These are phyloP conservation scores for Talinum fruticosum DNA, from an alignment of 148 eudicot genomes.

Conservation along the genomic window DNA sequence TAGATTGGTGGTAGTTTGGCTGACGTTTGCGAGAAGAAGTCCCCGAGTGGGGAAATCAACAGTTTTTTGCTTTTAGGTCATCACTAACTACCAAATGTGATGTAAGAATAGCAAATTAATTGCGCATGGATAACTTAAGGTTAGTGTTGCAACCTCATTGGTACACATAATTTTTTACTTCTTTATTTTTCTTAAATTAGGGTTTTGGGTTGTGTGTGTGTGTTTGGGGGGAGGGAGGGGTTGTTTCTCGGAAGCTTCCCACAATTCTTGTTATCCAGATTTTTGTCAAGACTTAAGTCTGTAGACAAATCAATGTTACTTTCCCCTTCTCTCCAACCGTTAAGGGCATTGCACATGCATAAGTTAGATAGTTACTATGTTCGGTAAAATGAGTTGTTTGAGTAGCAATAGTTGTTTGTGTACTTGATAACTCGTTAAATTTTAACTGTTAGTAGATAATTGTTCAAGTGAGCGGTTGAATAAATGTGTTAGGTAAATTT, in stretches of 20 bases:
- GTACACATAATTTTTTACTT: constrained; percentile 7
- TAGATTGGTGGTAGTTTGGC: too few relatives aligned
- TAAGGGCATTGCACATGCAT: neutral
- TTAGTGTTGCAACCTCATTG: constrained; percentile 5
- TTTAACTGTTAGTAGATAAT: too few relatives aligned
- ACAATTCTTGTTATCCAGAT: neutral
- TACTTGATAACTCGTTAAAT: too few relatives aligned
- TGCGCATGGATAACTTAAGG: neutral
- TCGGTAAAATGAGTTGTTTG: too few relatives aligned
- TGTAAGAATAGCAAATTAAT: neutral
- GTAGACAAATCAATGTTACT: neutral
- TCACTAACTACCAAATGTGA: neutral
- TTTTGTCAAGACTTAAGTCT: neutral
- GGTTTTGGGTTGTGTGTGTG: too few relatives aligned
- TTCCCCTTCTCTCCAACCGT: neutral
- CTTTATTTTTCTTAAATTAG: neutral
- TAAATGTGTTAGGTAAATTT: too few relatives aligned
- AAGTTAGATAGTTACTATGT: neutral
- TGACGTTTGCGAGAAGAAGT: neutral
- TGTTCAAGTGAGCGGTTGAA: too few relatives aligned
- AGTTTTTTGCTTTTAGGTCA: neutral
- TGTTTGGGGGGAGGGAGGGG: neutral
- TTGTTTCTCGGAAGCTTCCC: neutral
- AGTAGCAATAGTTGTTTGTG: too few relatives aligned
- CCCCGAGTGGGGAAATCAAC: neutral